Percentiles rank a stretch among this genome's conserved stretches.
These are phyloP conservation scores for Salisapilia sapeloensis DNA, from an alignment of 352 stramenopile species.

Conservation along the genomic window DNA sequence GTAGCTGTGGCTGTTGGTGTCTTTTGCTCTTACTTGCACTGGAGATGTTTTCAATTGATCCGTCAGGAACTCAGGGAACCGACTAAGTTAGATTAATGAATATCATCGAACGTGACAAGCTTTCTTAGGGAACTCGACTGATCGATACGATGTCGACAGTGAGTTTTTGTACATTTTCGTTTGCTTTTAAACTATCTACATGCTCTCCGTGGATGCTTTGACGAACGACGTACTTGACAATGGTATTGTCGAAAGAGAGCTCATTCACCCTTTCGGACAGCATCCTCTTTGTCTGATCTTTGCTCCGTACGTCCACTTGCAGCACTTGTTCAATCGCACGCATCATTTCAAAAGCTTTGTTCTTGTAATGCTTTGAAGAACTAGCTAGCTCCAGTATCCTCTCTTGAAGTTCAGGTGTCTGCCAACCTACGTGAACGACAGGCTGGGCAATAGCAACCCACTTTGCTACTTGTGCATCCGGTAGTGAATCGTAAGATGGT, in stretches of 20 bases:
- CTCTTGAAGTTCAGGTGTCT: slow-evolving; percentile 6
- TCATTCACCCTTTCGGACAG: slow-evolving; percentile 14
- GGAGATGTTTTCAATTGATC: too few species aligned
- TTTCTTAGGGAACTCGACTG: too few species aligned
- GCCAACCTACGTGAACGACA: slow-evolving; percentile 26
- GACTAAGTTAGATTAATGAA: too few species aligned
- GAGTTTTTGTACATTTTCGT: too few species aligned
- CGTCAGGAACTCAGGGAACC: too few species aligned
- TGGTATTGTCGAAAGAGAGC: slow-evolving; percentile 38
- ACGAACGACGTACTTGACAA: slow-evolving; percentile 26
- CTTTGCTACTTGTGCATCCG: slow-evolving; percentile 14
- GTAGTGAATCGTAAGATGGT: slow-evolving; percentile 33
- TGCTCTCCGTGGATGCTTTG: too few species aligned
- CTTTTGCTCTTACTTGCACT: too few species aligned
- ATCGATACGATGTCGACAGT: too few species aligned
- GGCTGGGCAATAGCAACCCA: slow-evolving; percentile 24
- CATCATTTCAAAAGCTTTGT: slow-evolving; percentile 10
- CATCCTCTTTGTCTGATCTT: slow-evolving; percentile 44
- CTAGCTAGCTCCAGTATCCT: slow-evolving; percentile 13
- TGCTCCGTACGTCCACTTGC: slow-evolving; percentile 57
- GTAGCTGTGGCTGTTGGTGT: too few species aligned
- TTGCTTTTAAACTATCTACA: too few species aligned
- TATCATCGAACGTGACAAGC: too few species aligned
- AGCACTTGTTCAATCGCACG: slow-evolving; percentile 45
- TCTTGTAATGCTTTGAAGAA: slow-evolving; percentile 24